Evolutionary conservation across 306 rosid species (phyloP).

Genomic region (Malus asiatica): DNA sequence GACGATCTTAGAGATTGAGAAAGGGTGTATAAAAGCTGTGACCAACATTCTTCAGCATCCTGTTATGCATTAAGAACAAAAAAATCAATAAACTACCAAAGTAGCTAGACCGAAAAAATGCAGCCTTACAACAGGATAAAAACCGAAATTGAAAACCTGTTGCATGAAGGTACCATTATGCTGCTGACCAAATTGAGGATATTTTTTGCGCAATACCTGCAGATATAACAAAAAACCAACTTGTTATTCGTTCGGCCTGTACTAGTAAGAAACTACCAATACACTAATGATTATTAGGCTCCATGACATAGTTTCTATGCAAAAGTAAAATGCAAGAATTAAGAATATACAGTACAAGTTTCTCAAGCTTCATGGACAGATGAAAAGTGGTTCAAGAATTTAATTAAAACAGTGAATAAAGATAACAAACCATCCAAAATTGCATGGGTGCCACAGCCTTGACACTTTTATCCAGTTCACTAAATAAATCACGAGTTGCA

Average conservation of each 20-base stretch:
- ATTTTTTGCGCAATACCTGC: constrained; percentile 87
- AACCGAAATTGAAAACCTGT: constrained; percentile 49
- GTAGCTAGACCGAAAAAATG: neutral
- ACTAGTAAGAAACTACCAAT: neutral
- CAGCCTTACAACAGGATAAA: constrained; percentile 8
- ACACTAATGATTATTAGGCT: neutral
- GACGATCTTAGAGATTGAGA: constrained; percentile 78
- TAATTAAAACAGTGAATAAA: constrained; percentile 10
- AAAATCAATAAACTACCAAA: constrained; percentile 6
- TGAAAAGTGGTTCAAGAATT: neutral
- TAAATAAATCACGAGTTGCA: constrained; percentile 86
- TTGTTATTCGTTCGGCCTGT: neutral
- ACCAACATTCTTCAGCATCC: constrained; percentile 99
- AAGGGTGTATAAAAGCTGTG: constrained; percentile 88
- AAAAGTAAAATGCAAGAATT: neutral
- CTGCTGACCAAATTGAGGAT: constrained; percentile 95
- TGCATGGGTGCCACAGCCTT: constrained; percentile 99
- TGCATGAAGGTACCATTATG: constrained; percentile 91
- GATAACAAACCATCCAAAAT: constrained; percentile 83
- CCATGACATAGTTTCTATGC: neutral
- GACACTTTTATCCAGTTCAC: constrained; percentile 81
- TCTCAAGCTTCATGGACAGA: constrained; percentile 1
- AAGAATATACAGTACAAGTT: neutral
- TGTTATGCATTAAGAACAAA: constrained; percentile 29
- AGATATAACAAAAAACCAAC: constrained; percentile 21